Base-by-base conservation (phyloP, 164 flowering plant genomes). In the Nelumbo lutea region DNA sequence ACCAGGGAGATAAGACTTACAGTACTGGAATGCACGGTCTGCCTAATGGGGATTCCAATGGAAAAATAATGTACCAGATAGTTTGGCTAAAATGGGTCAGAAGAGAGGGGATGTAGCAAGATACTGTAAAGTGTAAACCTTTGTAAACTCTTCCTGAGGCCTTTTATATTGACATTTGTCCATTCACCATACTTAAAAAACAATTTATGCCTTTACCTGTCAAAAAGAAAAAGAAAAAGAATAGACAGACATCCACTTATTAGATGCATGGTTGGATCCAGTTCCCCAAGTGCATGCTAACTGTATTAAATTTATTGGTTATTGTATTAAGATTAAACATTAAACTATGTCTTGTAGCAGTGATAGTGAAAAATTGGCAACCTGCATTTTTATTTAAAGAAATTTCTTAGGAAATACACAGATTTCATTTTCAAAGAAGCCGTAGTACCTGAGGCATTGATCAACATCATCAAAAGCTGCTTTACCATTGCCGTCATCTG, bases 361-460 rank as follows among this genome's bases (percentile, higher is more conserved):
- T 9, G 4, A 41, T 6, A 9, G 4, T 41, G 45, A n/a, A 5
- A 1, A 60, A 27, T 57, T 3, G 59, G 42, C 38, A 15, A 9
- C 68, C 46, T 53, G 46, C 1, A 7, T 5, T 64, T 64, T 38
- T 15, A 11, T 15, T 13, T 11, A 38, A n/a, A 8, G 8, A 8
- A 38, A 6, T 60, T 41, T 6, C 45, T 10, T 9, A 42, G 45
- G 42, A 60, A 60, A 11, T 42, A 57, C 6, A 11, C 41, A 46
- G 62, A 9, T 41, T 15, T 41, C 62, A 60, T 60, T 60, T 13
- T 41, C 45, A 60, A 41, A 41, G 62, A 9, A 41, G 13, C 46
- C 41, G 5, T 48, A 43, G 67, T 86, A 94, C 98, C 98, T 85
- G 73, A 94, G 90, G 79, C 98, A 94, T 77, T 78, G 83, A 76